These are phyloP conservation scores for Parvularia atlantis DNA, from an alignment of 78 protist genomes.

Conservation along the genomic window DNA sequence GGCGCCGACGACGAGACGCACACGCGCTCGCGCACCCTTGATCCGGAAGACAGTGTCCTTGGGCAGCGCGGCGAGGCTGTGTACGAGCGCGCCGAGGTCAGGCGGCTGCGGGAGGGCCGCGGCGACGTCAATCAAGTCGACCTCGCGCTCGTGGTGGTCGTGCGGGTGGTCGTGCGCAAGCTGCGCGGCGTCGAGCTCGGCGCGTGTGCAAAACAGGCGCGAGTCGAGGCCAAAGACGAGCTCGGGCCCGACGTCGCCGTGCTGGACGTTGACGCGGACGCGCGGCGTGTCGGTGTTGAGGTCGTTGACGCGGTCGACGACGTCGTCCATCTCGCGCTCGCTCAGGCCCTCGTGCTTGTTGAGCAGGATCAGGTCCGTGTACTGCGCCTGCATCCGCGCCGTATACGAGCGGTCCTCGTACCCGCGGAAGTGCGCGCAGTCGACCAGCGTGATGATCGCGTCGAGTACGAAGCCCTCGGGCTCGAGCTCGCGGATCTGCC, in stretches of 20 bases:
- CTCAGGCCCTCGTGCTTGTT: slow-evolving; percentile 10
- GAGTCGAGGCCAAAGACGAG: neutral
- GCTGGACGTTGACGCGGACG: neutral
- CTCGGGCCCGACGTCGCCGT: neutral
- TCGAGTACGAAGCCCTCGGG: neutral
- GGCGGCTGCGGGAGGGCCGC: too few relatives aligned
- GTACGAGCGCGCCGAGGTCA: too few relatives aligned
- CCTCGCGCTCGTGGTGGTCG: too few relatives aligned
- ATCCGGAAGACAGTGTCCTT: too few relatives aligned
- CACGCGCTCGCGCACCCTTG: too few relatives aligned
- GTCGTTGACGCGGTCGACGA: slow-evolving; percentile 4
- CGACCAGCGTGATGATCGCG: slow-evolving; percentile 7
- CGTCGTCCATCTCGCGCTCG: neutral
- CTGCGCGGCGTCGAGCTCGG: too few relatives aligned
- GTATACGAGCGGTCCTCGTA: slow-evolving; percentile 5
- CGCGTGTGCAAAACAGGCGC: too few relatives aligned
- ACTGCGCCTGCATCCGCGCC: slow-evolving; percentile 8
- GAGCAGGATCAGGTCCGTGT: slow-evolving; percentile 7
- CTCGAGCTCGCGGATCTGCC: slow-evolving; percentile 4
- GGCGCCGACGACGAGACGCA: too few relatives aligned
- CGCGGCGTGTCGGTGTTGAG: slow-evolving; percentile 5
- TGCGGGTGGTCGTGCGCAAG: too few relatives aligned
- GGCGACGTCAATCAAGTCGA: too few relatives aligned
- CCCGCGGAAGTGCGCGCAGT: neutral
- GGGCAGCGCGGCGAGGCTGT: too few relatives aligned